Evolutionary conservation across 2,329 filamentous ascomycete species (phyloP).

Genomic region (Emergomyces pasteurianus): DNA sequence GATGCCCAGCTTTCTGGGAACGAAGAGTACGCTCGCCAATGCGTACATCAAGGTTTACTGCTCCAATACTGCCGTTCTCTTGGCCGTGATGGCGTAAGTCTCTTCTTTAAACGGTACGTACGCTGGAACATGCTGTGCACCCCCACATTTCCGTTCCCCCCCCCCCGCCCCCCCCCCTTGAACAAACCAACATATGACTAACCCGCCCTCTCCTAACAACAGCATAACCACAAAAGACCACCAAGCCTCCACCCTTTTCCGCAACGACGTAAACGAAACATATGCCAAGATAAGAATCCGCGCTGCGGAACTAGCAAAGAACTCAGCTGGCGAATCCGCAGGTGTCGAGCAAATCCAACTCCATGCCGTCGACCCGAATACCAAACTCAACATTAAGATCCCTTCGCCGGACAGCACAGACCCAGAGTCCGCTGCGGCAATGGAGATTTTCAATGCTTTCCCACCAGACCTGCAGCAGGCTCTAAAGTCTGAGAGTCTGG

Average conservation of each 20-base stretch:
- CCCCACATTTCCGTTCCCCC: no score
- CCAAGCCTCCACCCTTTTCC: slow-evolving; percentile 81
- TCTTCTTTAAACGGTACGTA: slow-evolving; percentile 82
- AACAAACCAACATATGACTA: neutral
- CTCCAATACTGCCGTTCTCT: slow-evolving; percentile 90
- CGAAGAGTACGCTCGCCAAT: slow-evolving; percentile 67
- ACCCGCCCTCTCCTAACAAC: neutral
- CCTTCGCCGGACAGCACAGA: slow-evolving; percentile 58
- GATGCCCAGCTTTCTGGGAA: slow-evolving; percentile 69
- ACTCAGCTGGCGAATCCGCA: slow-evolving; percentile 41
- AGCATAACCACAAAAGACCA: slow-evolving; percentile 76
- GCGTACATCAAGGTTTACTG: slow-evolving; percentile 83
- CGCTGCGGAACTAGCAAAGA: slow-evolving; percentile 57
- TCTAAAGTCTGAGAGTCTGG: slow-evolving; percentile 75
- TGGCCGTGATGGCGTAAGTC: slow-evolving; percentile 70
- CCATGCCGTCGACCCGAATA: slow-evolving; percentile 87
- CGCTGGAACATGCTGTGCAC: slow-evolving; percentile 7
- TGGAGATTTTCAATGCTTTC: slow-evolving; percentile 75
- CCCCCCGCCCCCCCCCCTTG: no score
- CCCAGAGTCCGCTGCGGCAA: slow-evolving; percentile 46
- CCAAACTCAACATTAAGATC: slow-evolving; percentile 77
- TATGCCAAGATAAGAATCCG: slow-evolving; percentile 71
- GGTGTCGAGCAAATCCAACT: slow-evolving; percentile 95
- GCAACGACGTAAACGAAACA: slow-evolving; percentile 82
- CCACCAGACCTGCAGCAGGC: slow-evolving; percentile 68